phyloP scores from a whole-genome alignment of 352 stramenopile species.

The Aphanomyces euteiches region DNA sequence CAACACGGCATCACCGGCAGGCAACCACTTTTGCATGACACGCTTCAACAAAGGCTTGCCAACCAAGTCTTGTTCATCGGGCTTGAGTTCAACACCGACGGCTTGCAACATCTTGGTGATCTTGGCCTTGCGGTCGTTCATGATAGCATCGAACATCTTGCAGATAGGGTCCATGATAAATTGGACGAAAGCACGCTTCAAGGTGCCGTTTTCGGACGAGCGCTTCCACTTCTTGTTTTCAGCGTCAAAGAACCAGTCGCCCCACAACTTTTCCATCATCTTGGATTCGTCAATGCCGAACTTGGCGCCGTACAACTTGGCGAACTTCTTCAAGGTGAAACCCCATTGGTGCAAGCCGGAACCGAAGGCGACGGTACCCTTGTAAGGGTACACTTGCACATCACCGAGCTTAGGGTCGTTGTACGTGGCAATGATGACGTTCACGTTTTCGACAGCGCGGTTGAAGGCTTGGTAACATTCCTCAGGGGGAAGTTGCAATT shows the following conservation, averaged over 20 bases:
- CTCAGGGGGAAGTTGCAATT: conserved; percentile 98
- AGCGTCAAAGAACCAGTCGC: conserved; percentile 97
- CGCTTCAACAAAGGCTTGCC: conserved; percentile 98
- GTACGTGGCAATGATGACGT: conserved; percentile 99
- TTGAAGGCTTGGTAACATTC: conserved; percentile 99
- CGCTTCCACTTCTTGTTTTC: conserved; percentile 94
- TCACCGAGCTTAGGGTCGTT: conserved; percentile 97
- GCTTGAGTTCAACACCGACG: conserved; percentile 97
- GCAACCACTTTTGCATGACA: conserved; percentile 99
- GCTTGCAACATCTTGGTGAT: conserved; percentile 97
- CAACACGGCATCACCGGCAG: conserved; percentile 96
- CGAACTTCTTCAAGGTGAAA: conserved; percentile 99
- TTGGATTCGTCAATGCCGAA: conserved; percentile 98
- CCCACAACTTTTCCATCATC: conserved; percentile 99
- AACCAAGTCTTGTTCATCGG: conserved; percentile 93
- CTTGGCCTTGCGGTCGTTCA: conserved; percentile 99
- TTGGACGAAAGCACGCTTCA: conserved; percentile 99
- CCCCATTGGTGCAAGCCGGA: conserved; percentile 99
- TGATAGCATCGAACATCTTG: conserved; percentile 99
- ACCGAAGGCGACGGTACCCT: conserved; percentile 98
- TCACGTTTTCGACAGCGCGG: conserved; percentile 98
- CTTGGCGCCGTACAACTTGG: conserved; percentile 97
- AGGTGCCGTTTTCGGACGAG: conserved; percentile 88
- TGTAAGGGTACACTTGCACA: conserved; percentile 97
- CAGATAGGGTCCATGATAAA: conserved; percentile 99